These are phyloP conservation scores for Turnera subulata DNA, from an alignment of 345 rosid species.

Conservation along the genomic window DNA sequence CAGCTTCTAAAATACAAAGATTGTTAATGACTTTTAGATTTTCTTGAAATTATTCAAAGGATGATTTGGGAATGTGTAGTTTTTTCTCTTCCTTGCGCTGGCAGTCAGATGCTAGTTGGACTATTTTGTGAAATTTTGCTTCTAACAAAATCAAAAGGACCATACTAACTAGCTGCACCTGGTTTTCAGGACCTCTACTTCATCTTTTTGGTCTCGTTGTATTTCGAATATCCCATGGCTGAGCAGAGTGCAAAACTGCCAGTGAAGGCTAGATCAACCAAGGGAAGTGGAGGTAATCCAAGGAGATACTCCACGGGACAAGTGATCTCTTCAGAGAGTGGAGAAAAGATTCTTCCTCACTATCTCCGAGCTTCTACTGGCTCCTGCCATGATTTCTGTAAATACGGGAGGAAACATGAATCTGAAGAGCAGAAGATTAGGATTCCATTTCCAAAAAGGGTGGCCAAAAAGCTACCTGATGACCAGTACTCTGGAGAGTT, in stretches of 20 bases:
- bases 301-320: constrained; percentile 46
- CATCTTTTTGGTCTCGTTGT: not conserved
- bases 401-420: constrained; percentile 57
- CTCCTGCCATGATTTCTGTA: constrained; percentile 87
- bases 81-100: not conserved
- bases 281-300: constrained; percentile 24
- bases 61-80: not conserved
- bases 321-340: constrained; percentile 25
- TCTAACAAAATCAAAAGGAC: not conserved
- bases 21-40: no score
- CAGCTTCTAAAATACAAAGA: no score
- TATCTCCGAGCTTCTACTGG: constrained; percentile 71
- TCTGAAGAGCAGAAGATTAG: constrained; percentile 39
- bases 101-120: not conserved
- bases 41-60: no score
- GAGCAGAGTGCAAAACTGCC: constrained; percentile 30
- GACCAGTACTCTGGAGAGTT: constrained; percentile 25
- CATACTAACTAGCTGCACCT: not conserved
- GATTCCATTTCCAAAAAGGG: constrained; percentile 35
- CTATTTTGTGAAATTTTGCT: not conserved
- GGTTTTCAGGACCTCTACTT: constrained; percentile 10
- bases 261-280: constrained; percentile 11
- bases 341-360: constrained; percentile 47
- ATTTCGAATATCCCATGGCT: constrained; percentile 37
- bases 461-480: constrained; percentile 27